A percentile compares a stretch with the other conserved stretches of the same genome.
phyloP scores from a whole-genome alignment of 2,329 filamentous ascomycete genomes.

The Nemania sp. region DNA sequence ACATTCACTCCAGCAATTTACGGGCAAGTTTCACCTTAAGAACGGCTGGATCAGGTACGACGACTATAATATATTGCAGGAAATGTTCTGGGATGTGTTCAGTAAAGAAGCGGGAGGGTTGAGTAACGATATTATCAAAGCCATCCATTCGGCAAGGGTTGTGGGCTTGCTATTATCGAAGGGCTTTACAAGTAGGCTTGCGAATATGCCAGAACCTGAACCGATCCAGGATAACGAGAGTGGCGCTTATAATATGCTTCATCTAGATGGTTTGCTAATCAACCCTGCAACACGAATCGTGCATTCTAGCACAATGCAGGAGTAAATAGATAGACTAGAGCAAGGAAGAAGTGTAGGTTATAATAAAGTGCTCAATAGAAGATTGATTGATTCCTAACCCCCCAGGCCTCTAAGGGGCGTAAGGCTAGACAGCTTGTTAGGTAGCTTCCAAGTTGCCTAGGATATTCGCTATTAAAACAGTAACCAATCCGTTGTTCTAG shows the following conservation, averaged over 20 bases:
- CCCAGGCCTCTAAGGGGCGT: too few relatives aligned
- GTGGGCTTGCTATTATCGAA: constrained; percentile 51
- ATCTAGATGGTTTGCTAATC: constrained; percentile 13
- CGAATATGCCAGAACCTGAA: constrained; percentile 51
- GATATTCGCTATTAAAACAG: too few relatives aligned
- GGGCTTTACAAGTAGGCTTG: constrained; percentile 56
- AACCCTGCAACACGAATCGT: constrained; percentile 9
- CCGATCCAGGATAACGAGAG: constrained; percentile 54
- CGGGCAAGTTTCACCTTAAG: constrained; percentile 52
- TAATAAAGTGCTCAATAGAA: too few relatives aligned
- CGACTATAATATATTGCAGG: constrained; percentile 49
- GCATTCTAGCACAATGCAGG: too few relatives aligned
- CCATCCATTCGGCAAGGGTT: constrained; percentile 51
- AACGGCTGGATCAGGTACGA: constrained; percentile 52
- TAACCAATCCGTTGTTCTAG: too few relatives aligned
- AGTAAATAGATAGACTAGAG: too few relatives aligned
- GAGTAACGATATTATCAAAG: constrained; percentile 41
- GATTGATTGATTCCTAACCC: too few relatives aligned
- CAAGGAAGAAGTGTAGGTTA: too few relatives aligned
- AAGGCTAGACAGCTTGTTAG: too few relatives aligned
- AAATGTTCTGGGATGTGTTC: constrained; percentile 53
- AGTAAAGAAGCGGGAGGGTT: constrained; percentile 48
- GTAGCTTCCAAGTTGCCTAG: too few relatives aligned
- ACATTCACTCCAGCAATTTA: constrained; percentile 52
- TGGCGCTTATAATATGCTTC: constrained; percentile 38